Conservation (phyloP, 495 filamentous ascomycete genomes). For the Aspergillus steynii region DNA sequence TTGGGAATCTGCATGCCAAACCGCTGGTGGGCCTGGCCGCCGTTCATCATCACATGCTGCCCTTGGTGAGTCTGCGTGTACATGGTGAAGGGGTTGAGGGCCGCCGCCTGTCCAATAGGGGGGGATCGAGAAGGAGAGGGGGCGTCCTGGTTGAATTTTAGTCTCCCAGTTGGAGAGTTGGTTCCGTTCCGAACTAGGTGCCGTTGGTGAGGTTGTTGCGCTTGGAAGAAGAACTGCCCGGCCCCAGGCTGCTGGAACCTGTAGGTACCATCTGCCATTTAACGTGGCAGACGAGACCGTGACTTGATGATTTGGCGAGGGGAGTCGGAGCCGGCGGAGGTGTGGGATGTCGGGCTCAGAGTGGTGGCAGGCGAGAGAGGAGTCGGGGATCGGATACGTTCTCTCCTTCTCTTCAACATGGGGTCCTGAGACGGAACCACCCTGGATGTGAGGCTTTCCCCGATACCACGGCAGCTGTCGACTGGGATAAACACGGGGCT, state of each 20-base stretch:
- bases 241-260: constrained; percentile 72
- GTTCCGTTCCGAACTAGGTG: constrained; percentile 59
- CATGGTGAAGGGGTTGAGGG: constrained; percentile 70
- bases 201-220: constrained; percentile 53
- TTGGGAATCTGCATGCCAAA: constrained; percentile 68
- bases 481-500: neutral
- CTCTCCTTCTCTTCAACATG: constrained; percentile 56
- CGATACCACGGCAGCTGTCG: neutral
- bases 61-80: constrained; percentile 78
- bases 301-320: constrained; percentile 31
- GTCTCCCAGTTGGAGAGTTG: constrained; percentile 43
- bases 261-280: constrained; percentile 85
- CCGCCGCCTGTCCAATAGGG: constrained; percentile 65
- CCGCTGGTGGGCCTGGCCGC: constrained; percentile 58
- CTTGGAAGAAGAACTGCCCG: constrained; percentile 62
- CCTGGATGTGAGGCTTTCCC: constrained; percentile 20
- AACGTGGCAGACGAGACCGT: constrained; percentile 52
- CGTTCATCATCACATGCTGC: constrained; percentile 79
- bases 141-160: constrained; percentile 60
- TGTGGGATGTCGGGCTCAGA: constrained; percentile 21
- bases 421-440: constrained; percentile 43
- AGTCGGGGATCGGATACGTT: constrained; percentile 46
- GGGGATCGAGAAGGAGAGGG: constrained; percentile 69
- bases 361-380: constrained; percentile 31
- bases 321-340: constrained; percentile 25